These are phyloP conservation scores for Trametes elegans DNA, from an alignment of 768 basidiomycete species.

Conservation along the genomic window DNA sequence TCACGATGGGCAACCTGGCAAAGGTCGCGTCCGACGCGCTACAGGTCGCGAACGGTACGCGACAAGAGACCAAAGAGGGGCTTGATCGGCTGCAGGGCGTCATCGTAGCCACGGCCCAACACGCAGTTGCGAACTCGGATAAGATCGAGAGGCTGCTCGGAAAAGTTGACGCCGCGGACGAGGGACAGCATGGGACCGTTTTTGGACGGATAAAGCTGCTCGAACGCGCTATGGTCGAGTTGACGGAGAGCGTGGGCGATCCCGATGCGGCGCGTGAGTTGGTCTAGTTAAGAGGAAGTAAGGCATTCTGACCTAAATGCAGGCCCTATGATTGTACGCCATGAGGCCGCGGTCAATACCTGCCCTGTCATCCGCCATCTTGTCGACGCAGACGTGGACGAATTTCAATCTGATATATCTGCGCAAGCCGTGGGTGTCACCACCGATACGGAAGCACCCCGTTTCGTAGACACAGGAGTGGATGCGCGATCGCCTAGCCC, in stretches of 20 bases:
- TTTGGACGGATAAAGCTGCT: constrained; percentile 5
- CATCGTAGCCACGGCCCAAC: background rate
- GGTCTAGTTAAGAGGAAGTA: background rate
- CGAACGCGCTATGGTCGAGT: constrained; percentile 11
- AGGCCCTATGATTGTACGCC: constrained; percentile 2
- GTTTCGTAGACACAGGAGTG: constrained; percentile 1
- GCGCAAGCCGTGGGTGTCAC: background rate
- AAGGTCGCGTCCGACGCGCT: background rate
- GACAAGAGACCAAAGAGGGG: constrained; percentile 11
- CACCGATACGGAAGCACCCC: background rate
- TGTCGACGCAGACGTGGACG: constrained; percentile 1
- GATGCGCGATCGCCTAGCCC: background rate
- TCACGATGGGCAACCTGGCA: background rate
- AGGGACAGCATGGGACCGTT: background rate
- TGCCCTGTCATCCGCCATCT: background rate
- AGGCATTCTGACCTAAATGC: background rate
- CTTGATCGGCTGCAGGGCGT: constrained; percentile 7
- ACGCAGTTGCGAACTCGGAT: background rate
- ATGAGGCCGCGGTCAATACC: constrained; percentile 15
- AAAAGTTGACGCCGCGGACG: background rate
- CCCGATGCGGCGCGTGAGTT: constrained; percentile 18
- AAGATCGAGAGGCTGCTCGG: constrained; percentile 1
- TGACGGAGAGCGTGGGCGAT: constrained; percentile 17
- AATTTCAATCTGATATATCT: background rate
- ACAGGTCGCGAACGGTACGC: background rate